These are phyloP conservation scores for Amylostereum chailletii DNA, from an alignment of 1,284 basidiomycete species.

Conservation along the genomic window DNA sequence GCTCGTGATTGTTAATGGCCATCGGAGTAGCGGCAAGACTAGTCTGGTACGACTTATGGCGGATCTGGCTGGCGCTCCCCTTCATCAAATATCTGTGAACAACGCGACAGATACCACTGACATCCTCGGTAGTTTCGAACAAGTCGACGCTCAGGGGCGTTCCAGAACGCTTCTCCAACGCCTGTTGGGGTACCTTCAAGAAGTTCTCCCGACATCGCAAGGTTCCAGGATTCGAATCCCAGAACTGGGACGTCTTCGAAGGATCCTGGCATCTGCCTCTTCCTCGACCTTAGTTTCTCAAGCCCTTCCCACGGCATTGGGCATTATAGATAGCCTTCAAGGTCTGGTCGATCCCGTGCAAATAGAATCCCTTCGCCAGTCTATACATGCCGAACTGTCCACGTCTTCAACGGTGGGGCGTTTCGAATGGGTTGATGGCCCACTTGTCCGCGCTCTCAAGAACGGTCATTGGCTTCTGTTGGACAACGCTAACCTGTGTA, in stretches of 20 bases:
- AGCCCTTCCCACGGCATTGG: too few species aligned
- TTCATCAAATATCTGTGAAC: slow-evolving; percentile 79
- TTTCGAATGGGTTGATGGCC: slow-evolving; percentile 96
- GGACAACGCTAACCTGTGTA: slow-evolving; percentile 93
- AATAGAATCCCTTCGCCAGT: slow-evolving; percentile 4
- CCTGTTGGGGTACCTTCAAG: slow-evolving; percentile 29
- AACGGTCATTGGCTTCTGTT: slow-evolving; percentile 87
- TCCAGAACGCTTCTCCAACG: slow-evolving; percentile 31
- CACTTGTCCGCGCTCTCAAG: slow-evolving; percentile 84
- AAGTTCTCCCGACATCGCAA: slow-evolving; percentile 26
- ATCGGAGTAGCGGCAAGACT: slow-evolving; percentile 75
- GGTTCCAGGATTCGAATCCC: slow-evolving; percentile 23
- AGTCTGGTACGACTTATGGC: slow-evolving; percentile 69
- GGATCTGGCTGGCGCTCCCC: slow-evolving; percentile 53
- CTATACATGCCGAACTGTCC: slow-evolving; percentile 6
- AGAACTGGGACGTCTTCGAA: slow-evolving; percentile 12
- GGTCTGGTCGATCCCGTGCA: slow-evolving; percentile 3
- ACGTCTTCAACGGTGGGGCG: slow-evolving; percentile 32
- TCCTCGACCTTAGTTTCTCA: too few species aligned
- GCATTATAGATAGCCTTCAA: slow-evolving; percentile 6
- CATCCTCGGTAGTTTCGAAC: slow-evolving; percentile 94
- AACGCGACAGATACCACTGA: slow-evolving; percentile 91
- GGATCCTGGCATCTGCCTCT: not conserved
- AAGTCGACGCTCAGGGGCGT: slow-evolving; percentile 52
- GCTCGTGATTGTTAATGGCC: slow-evolving; percentile 85